Base-by-base conservation (phyloP, 495 filamentous ascomycete species). In the Aspergillus biplanus region DNA sequence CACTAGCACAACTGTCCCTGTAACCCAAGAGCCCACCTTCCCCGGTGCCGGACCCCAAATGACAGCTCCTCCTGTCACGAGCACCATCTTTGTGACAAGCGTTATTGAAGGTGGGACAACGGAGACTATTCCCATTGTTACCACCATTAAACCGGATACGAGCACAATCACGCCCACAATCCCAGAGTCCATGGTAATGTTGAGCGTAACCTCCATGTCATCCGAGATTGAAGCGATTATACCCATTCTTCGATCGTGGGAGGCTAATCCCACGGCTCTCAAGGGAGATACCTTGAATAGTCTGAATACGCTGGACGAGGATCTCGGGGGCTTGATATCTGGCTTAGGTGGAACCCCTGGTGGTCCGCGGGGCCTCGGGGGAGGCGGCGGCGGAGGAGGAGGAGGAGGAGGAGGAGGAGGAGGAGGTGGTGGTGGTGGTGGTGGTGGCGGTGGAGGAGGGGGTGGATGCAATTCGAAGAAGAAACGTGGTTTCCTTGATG, bases 401-500 rank as follows among this genome's bases (percentile, higher is more conserved):
- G 35, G 8, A 4, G 33, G 52, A 3, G 52, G 31, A 37, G 21
- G 21, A 27, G 21, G 21, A 27, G 21, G 21, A 27, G 21, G 21
- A 1, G 21, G 21, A 27, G 21, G 21, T 1, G 21, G 21, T 1
- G 21, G 21, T 27, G 21, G 21, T n/a, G n/a, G n/a, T n/a, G n/a
- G n/a, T n/a, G n/a, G n/a, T n/a, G n/a, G n/a, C n/a, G n/a, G 21
- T 27, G 21, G 21, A 27, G 21, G 21, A 27, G 21, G 21, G 21
- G 21, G 21, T 27, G 21, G 21, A 27, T 27, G 21, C 21, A 27
- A 27, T 2, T 34, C 33, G 0, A 55, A 55, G 52, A 55, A 37
- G 52, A 55, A 55, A 37, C 33, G 52, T 11, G 52, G 52, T 13
- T 35, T 55, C 31, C 13, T 37, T 55, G 33, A 33, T 37, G 31